Evolutionary conservation across 371 early-diverging fungal genomes (phyloP).

Genomic region (Homolaphlyctis polyrhiza): DNA sequence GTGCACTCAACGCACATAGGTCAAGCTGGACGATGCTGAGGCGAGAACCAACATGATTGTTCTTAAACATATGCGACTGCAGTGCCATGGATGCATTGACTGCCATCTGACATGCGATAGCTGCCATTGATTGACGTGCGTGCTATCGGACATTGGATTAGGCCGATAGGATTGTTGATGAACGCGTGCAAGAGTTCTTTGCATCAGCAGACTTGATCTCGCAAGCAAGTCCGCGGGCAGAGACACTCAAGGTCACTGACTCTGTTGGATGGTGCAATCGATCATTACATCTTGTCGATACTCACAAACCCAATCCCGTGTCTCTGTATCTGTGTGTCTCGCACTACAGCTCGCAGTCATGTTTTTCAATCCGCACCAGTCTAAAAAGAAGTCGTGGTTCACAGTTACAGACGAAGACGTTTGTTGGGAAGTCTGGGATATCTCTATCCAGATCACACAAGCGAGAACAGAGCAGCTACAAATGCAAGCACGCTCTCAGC

Average conservation of each 20-base stretch:
- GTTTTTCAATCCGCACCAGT: slow-evolving; percentile 74
- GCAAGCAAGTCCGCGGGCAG: too few relatives aligned
- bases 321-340: slow-evolving; percentile 14
- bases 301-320: neutral
- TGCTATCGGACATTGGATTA: too few relatives aligned
- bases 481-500: slow-evolving; percentile 32
- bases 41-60: too few relatives aligned
- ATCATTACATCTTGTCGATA: neutral
- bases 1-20: neutral
- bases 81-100: too few relatives aligned
- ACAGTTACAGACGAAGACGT: slow-evolving; percentile 73
- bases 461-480: slow-evolving; percentile 57
- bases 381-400: slow-evolving; percentile 80
- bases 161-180: too few relatives aligned
- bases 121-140: too few relatives aligned
- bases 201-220: too few relatives aligned
- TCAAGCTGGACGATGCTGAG: too few relatives aligned
- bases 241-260: too few relatives aligned
- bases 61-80: too few relatives aligned
- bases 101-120: too few relatives aligned
- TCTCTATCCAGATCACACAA: slow-evolving; percentile 26
- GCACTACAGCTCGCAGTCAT: slow-evolving; percentile 57
- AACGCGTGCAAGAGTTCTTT: too few relatives aligned
- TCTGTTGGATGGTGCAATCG: neutral
- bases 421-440: slow-evolving; percentile 69